Conservation (phyloP, 768 basidiomycete genomes). For the Suillus luteus region DNA sequence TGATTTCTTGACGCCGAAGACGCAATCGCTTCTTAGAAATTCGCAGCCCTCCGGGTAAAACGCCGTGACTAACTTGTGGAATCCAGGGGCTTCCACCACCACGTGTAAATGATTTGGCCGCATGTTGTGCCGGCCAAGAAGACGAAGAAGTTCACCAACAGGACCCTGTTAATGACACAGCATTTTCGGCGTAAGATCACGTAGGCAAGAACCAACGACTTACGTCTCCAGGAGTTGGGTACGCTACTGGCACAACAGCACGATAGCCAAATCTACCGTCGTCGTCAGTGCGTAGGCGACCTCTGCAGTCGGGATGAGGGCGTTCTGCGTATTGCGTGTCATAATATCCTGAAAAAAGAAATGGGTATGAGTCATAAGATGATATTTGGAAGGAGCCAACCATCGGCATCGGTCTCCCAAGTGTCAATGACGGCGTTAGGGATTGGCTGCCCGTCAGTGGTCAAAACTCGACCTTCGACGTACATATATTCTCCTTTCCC, state of each 20-base stretch:
- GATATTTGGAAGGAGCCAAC: constrained; percentile 36
- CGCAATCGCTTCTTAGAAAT: constrained; percentile 69
- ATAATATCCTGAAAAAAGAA: constrained; percentile 29
- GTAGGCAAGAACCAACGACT: constrained; percentile 18
- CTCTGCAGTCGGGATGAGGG: constrained; percentile 69
- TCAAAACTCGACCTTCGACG: constrained; percentile 68
- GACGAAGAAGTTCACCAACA: constrained; percentile 60
- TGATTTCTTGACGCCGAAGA: constrained; percentile 82
- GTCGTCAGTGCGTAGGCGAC: constrained; percentile 55
- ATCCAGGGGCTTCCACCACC: constrained; percentile 70
- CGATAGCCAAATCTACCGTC: constrained; percentile 73
- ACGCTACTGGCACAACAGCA: constrained; percentile 66
- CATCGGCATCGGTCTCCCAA: constrained; percentile 78
- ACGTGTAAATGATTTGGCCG: constrained; percentile 83
- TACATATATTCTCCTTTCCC: constrained; percentile 86
- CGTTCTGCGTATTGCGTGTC: constrained; percentile 58
- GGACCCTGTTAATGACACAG: constrained; percentile 51
- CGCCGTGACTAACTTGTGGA: constrained; percentile 70
- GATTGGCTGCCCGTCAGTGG: constrained; percentile 64
- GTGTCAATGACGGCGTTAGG: constrained; percentile 71
- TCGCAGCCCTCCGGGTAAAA: constrained; percentile 72
- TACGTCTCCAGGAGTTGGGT: constrained; percentile 76
- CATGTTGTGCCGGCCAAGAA: constrained; percentile 68
- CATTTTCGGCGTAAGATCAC: constrained; percentile 17
- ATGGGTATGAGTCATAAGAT: constrained; percentile 29